A percentile compares a stretch with the other conserved stretches of the same genome.
Conservation (phyloP, 768 basidiomycete genomes). For the Podaxis sp. region DNA sequence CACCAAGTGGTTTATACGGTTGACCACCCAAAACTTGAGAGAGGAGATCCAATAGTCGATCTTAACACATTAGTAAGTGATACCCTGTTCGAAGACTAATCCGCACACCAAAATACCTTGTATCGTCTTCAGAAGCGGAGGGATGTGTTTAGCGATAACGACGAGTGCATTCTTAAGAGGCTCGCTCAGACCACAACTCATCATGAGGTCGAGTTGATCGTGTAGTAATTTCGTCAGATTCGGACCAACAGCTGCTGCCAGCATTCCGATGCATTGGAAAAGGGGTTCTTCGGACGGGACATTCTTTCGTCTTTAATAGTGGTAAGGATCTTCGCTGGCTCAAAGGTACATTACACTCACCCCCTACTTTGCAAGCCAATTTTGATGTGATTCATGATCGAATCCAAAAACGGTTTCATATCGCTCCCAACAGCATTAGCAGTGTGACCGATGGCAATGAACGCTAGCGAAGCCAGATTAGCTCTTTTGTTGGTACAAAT, state of each 20-base stretch:
- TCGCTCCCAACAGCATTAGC: constrained; percentile 88
- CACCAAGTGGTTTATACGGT: constrained; percentile 83
- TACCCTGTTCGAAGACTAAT: background rate
- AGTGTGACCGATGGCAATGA: constrained; percentile 94
- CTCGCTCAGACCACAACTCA: constrained; percentile 89
- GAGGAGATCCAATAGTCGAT: constrained; percentile 84
- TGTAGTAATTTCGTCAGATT: constrained; percentile 94
- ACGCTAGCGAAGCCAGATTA: constrained; percentile 47
- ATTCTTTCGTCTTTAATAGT: constrained; percentile 64
- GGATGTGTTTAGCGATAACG: constrained; percentile 82
- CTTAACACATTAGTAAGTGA: constrained; percentile 32
- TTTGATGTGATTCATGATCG: constrained; percentile 86
- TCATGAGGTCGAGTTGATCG: constrained; percentile 96
- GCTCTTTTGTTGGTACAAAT: constrained; percentile 1
- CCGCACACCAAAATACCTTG: constrained; percentile 56
- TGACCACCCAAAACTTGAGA: constrained; percentile 80
- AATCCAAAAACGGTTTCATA: constrained; percentile 94
- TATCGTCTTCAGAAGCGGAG: constrained; percentile 85
- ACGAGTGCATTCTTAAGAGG: constrained; percentile 80
- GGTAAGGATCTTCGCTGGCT: background rate
- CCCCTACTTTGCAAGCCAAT: constrained; percentile 83
- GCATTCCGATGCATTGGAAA: constrained; percentile 97
- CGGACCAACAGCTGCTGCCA: constrained; percentile 91
- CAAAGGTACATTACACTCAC: constrained; percentile 33
- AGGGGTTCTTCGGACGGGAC: constrained; percentile 92